Percentiles rank a stretch among this genome's conserved stretches.
Conservation (phyloP, 768 basidiomycete genomes). For the Suillus variegatus region DNA sequence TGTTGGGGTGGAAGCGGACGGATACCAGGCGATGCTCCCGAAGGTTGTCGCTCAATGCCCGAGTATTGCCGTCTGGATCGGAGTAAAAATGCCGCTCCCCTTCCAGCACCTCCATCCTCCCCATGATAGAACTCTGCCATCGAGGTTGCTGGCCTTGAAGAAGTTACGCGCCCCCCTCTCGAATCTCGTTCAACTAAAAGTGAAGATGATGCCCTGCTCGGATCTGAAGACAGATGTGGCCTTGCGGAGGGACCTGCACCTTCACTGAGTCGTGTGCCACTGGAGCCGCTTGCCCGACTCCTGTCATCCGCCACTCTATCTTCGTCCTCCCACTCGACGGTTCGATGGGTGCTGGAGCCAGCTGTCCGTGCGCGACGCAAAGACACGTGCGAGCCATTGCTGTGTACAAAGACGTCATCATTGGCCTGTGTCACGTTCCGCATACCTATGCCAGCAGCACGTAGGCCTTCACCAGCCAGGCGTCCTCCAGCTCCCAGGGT, state of each 20-base stretch:
- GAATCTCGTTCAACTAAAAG: slow-evolving; percentile 22
- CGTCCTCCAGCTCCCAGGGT: slow-evolving; percentile 51
- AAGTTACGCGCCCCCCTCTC: slow-evolving; percentile 20
- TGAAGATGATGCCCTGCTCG: slow-evolving; percentile 18
- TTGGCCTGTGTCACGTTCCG: slow-evolving; percentile 30
- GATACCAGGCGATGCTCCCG: slow-evolving; percentile 18
- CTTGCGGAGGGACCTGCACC: slow-evolving; percentile 21
- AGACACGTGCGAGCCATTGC: slow-evolving; percentile 20
- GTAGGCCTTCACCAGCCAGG: slow-evolving; percentile 65
- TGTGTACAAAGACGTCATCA: slow-evolving; percentile 40
- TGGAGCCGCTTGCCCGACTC: slow-evolving; percentile 26
- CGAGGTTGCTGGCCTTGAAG: slow-evolving; percentile 51
- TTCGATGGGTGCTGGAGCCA: slow-evolving; percentile 11
- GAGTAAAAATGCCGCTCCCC: slow-evolving; percentile 15
- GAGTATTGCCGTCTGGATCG: slow-evolving; percentile 25
- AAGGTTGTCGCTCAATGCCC: slow-evolving; percentile 13
- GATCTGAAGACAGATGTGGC: slow-evolving; percentile 27
- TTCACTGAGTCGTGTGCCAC: slow-evolving; percentile 22
- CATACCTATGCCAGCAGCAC: slow-evolving; percentile 67
- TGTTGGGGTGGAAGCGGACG: slow-evolving; percentile 17
- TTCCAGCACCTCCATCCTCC: slow-evolving; percentile 14
- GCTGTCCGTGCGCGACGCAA: slow-evolving; percentile 15
- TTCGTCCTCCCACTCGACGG: slow-evolving; percentile 28
- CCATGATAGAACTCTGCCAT: slow-evolving; percentile 51
- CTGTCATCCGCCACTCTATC: slow-evolving; percentile 22